Conservation (phyloP, 371 early-diverging fungal species). For the Apophysomyces variabilis region DNA sequence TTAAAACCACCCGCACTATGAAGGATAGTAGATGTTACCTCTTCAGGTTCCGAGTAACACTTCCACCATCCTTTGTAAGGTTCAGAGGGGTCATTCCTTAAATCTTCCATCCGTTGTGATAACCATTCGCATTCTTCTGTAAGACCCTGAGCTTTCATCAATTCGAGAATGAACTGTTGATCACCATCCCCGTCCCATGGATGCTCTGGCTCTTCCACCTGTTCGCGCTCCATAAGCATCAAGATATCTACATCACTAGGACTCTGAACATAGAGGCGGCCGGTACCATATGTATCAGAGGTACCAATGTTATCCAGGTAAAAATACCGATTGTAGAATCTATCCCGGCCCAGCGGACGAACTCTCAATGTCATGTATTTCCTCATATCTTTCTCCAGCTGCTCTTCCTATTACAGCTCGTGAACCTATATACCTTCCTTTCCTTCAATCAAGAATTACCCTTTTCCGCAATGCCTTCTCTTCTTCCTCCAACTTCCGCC, state of each 20-base stretch:
- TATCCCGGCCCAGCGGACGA: constrained; percentile 77
- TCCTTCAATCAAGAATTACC: constrained; percentile 19
- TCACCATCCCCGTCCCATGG: constrained; percentile 52
- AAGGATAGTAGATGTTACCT: constrained; percentile 25
- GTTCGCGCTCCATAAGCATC: constrained; percentile 48
- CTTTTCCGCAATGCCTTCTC: constrained; percentile 49
- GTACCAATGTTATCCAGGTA: constrained; percentile 81
- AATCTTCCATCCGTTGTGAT: constrained; percentile 29
- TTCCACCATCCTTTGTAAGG: constrained; percentile 44
- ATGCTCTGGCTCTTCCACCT: constrained; percentile 26
- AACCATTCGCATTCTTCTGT: constrained; percentile 49
- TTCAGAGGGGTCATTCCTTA: background rate
- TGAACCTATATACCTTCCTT: constrained; percentile 1
- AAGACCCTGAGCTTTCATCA: constrained; percentile 51
- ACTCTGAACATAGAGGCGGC: constrained; percentile 68
- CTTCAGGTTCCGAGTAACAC: constrained; percentile 54
- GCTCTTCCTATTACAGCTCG: constrained; percentile 49
- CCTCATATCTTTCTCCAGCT: constrained; percentile 67
- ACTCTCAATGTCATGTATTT: constrained; percentile 68
- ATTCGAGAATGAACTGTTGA: constrained; percentile 37
- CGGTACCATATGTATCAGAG: constrained; percentile 61
- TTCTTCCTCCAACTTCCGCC: constrained; percentile 56
- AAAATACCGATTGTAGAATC: constrained; percentile 86
- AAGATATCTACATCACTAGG: constrained; percentile 59
- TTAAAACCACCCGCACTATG: background rate